Conservation (phyloP, 2,329 filamentous ascomycete species). For the Aureobasidium leucospermi region DNA sequence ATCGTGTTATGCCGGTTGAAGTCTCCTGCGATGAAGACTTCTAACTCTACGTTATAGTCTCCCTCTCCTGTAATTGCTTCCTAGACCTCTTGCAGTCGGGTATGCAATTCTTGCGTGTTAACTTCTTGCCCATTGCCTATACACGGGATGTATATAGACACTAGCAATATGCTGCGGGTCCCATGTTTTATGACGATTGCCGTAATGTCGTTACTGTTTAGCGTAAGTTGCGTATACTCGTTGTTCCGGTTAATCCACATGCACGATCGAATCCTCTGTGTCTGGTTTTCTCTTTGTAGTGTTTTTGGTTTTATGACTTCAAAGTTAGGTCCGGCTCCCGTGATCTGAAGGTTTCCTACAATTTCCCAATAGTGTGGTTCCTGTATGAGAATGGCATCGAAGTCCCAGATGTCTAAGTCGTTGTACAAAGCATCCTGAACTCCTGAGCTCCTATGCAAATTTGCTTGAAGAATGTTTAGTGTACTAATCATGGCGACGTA, state of each 20-base stretch:
- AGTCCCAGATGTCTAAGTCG: not conserved
- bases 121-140: not conserved
- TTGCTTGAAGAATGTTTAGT: conserved; percentile 7
- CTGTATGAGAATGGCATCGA: conserved; percentile 8
- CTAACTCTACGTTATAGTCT: not conserved
- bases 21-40: not conserved
- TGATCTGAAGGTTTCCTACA: not conserved
- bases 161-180: not conserved
- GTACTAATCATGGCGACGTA: conserved; percentile 3
- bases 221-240: conserved; percentile 13
- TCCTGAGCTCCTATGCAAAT: not conserved
- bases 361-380: conserved; percentile 1
- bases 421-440: conserved; percentile 9
- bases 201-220: not conserved
- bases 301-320: conserved; percentile 8
- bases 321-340: not conserved
- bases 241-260: conserved; percentile 6
- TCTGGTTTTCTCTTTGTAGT: not conserved
- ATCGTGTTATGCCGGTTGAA: not conserved
- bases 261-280: not conserved
- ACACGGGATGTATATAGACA: not conserved
- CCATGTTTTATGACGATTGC: not conserved
- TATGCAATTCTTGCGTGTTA: not conserved
- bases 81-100: not conserved
- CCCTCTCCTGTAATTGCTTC: not conserved